Conservation (phyloP, 2,329 filamentous ascomycete species). For the Diaporthe humulicola region DNA sequence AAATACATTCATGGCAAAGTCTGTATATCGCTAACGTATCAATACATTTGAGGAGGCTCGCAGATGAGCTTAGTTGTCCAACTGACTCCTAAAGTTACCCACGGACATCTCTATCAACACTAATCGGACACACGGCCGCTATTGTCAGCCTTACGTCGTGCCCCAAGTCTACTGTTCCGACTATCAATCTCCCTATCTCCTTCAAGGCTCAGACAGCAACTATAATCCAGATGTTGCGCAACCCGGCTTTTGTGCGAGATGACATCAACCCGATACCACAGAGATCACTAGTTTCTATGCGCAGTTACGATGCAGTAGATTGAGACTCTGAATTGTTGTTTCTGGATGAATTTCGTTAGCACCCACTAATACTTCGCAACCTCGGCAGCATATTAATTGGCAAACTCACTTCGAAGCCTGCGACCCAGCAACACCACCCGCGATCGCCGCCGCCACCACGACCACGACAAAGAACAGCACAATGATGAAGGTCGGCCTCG, state of each 20-base stretch:
- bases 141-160: not conserved
- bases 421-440: slow-evolving; percentile 28
- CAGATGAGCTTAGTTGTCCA: not conserved
- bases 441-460: slow-evolving; percentile 30
- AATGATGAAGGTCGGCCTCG: slow-evolving; percentile 28
- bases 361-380: too few relatives aligned
- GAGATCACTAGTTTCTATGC: not conserved
- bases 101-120: not conserved
- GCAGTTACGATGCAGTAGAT: not conserved
- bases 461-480: slow-evolving; percentile 34
- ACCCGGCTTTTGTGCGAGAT: not conserved
- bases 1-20: not conserved
- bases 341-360: not conserved
- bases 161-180: not conserved
- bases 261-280: too few relatives aligned
- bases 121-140: too few relatives aligned
- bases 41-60: not conserved
- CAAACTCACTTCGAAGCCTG: slow-evolving; percentile 15
- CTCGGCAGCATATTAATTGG: not conserved
- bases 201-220: not conserved
- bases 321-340: not conserved
- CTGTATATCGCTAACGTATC: not conserved
- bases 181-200: too few relatives aligned
- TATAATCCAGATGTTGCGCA: too few relatives aligned
- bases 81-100: not conserved